Evolutionary conservation across 2,329 filamentous ascomycete species (phyloP).

Genomic region (Talaromyces islandicus): DNA sequence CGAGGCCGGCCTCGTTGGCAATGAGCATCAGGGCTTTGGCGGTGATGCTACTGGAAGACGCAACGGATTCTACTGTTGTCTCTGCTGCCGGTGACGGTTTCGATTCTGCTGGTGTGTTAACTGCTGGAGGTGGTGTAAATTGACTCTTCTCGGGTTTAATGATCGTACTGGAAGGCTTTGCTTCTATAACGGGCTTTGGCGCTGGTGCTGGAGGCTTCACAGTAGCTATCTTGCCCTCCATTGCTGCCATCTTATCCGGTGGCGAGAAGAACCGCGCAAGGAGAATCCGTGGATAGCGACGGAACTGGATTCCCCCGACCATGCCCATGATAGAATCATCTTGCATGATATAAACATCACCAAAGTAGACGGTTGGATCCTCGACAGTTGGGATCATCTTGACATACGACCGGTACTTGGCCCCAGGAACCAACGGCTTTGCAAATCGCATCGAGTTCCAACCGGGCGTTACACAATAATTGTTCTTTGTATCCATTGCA

Average conservation of each 20-base stretch:
- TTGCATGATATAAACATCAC: constrained; percentile 19
- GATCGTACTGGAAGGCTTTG: neutral
- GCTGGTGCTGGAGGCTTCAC: neutral
- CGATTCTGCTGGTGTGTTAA: constrained; percentile 3
- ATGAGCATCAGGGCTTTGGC: constrained; percentile 16
- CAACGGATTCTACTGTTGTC: neutral
- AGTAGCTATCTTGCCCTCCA: neutral
- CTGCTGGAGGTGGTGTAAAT: constrained; percentile 11
- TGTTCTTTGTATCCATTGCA: constrained; percentile 18
- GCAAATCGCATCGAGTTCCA: constrained; percentile 25
- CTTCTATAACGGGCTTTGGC: neutral
- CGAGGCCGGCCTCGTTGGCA: constrained; percentile 22
- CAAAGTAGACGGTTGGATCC: constrained; percentile 24
- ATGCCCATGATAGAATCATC: constrained; percentile 15
- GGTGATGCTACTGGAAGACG: neutral
- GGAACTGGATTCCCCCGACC: constrained; percentile 11
- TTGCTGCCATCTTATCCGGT: constrained; percentile 16
- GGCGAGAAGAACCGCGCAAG: constrained; percentile 34
- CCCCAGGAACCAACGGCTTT: constrained; percentile 16
- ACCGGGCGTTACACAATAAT: constrained; percentile 31
- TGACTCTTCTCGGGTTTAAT: neutral
- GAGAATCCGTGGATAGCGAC: constrained; percentile 12
- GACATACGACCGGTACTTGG: constrained; percentile 25
- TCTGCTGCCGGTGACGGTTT: neutral
- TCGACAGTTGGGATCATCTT: constrained; percentile 25